Percentiles rank a stretch among this genome's conserved stretches.
These are phyloP conservation scores for Boletus subluridellus DNA, from an alignment of 1,284 basidiomycete genomes.

Conservation along the genomic window DNA sequence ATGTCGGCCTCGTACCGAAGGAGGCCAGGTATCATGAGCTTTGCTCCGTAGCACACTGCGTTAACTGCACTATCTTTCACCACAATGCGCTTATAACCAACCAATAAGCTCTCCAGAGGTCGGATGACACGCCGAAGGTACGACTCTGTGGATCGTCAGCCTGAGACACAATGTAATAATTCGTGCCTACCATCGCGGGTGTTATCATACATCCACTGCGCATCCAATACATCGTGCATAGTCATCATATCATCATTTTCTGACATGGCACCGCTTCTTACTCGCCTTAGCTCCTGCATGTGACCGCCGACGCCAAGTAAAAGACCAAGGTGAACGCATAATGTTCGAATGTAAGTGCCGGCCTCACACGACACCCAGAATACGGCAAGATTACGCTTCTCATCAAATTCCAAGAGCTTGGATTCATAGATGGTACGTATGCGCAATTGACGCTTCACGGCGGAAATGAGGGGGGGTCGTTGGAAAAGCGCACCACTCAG, in stretches of 20 bases:
- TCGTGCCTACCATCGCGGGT: conserved; percentile 82
- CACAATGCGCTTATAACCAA: conserved; percentile 98
- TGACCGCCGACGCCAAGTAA: conserved; percentile 96
- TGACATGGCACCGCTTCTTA: conserved; percentile 92
- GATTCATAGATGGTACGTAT: conserved; percentile 98
- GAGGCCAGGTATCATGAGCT: conserved; percentile 99
- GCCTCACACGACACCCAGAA: conserved; percentile 99
- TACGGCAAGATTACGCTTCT: conserved; percentile 93
- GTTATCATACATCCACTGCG: conserved; percentile 98
- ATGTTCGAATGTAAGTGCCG: conserved; percentile 96
- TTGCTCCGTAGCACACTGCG: conserved; percentile 98
- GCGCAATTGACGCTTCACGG: conserved; percentile 97
- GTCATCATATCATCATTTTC: conserved; percentile 99
- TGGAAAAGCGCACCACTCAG: conserved; percentile 98
- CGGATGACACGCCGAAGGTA: conserved; percentile 95
- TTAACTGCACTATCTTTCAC: conserved; percentile 99
- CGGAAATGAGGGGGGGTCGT: conserved; percentile 97
- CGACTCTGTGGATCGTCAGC: conserved; percentile 59
- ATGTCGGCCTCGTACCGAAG: conserved; percentile 97
- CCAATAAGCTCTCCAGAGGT: conserved; percentile 90
- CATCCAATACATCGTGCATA: conserved; percentile 99
- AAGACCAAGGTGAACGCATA: conserved; percentile 96
- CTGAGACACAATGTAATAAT: neutral
- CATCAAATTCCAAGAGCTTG: conserved; percentile 96
- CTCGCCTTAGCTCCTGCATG: conserved; percentile 98